Conservation (phyloP, 805 yeast genomes). For the Zygosaccharomyces rouxii region DNA sequence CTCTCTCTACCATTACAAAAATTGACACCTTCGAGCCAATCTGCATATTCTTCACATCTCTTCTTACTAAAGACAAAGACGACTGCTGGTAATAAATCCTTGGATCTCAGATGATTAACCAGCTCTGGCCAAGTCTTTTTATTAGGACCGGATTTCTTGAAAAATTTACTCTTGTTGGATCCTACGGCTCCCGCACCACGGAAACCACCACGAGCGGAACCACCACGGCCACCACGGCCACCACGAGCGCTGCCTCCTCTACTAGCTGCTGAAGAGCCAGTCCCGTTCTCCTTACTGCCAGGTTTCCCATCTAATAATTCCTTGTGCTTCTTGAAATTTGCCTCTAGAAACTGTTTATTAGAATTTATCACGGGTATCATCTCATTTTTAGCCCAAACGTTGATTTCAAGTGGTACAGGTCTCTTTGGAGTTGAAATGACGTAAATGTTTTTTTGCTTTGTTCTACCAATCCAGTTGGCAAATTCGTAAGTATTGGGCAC, state of each 20-base stretch:
- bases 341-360: conserved; percentile 61
- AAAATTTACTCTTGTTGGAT: conserved; percentile 35
- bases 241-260: conserved; percentile 31
- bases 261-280: conserved; percentile 33
- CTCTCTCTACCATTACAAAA: conserved; percentile 81
- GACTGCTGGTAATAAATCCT: conserved; percentile 83
- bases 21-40: conserved; percentile 64
- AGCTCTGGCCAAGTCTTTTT: conserved; percentile 74
- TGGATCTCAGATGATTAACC: conserved; percentile 62
- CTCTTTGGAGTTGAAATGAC: conserved; percentile 95
- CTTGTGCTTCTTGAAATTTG: conserved; percentile 58
- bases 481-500: conserved; percentile 98
- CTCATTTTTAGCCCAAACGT: conserved; percentile 74
- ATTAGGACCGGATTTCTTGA: conserved; percentile 61
- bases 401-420: conserved; percentile 91
- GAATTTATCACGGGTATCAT: conserved; percentile 71
- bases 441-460: conserved; percentile 91
- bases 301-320: conserved; percentile 46
- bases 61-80: conserved; percentile 91
- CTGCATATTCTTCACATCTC: conserved; percentile 90
- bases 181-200: conserved; percentile 41
- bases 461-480: conserved; percentile 98
- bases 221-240: conserved; percentile 27
- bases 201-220: conserved; percentile 35
- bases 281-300: conserved; percentile 41